Percentiles rank a stretch among this genome's conserved stretches.
Evolutionary conservation across 352 stramenopile genomes (phyloP).

Genomic region (Globisporangium solare): DNA sequence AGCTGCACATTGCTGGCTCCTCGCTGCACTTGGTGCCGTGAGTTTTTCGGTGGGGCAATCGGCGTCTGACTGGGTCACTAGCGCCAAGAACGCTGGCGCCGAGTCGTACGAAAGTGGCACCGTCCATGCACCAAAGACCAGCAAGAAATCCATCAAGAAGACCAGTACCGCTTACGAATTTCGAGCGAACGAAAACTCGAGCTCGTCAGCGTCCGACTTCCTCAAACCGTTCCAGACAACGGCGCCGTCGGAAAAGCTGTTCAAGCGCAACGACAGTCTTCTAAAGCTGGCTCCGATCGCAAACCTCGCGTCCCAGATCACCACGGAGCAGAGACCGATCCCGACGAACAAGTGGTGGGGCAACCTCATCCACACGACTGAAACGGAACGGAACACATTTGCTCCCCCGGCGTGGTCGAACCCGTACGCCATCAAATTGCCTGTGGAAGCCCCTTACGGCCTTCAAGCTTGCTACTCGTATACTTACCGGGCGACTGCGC

Average conservation of each 20-base stretch:
- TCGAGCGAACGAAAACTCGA: no score
- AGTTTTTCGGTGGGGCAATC: no score
- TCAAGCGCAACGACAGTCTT: slow-evolving; percentile 38
- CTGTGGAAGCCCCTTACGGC: slow-evolving; percentile 36
- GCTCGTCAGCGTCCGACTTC: slow-evolving; percentile 11
- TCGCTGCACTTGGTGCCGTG: slow-evolving; percentile 9
- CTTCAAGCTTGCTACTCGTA: slow-evolving; percentile 60
- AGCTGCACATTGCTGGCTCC: slow-evolving; percentile 9
- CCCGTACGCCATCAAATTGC: slow-evolving; percentile 61
- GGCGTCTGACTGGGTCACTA: slow-evolving; percentile 2
- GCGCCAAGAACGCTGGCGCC: background rate
- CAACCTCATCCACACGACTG: slow-evolving; percentile 61
- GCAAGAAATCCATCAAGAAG: no score
- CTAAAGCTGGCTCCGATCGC: slow-evolving; percentile 45
- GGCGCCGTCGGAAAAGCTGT: slow-evolving; percentile 35
- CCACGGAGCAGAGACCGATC: slow-evolving; percentile 36
- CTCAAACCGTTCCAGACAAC: slow-evolving; percentile 39
- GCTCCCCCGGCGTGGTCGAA: slow-evolving; percentile 58
- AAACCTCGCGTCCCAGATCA: slow-evolving; percentile 39
- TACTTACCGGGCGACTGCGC: slow-evolving; percentile 44
- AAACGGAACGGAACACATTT: slow-evolving; percentile 28
- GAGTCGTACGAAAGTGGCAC: slow-evolving; percentile 10
- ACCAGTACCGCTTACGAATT: no score
- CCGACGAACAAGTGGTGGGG: slow-evolving; percentile 84
- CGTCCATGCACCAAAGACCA: slow-evolving; percentile 4